Conservation (phyloP, 2,329 filamentous ascomycete species). For the Microdochium paspali region DNA sequence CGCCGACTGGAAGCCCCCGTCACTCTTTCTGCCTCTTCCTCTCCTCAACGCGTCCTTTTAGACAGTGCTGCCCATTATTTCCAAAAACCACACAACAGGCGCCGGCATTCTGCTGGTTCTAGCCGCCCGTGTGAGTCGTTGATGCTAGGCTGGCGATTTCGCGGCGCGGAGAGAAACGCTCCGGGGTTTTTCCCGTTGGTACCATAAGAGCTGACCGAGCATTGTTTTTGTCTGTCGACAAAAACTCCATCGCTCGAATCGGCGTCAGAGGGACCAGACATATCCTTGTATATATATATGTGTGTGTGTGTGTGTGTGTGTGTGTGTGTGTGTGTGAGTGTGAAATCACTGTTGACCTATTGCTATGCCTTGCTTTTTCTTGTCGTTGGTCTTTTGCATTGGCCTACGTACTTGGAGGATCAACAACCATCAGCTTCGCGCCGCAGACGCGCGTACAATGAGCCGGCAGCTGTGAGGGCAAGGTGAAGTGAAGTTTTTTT, state of each 20-base stretch:
- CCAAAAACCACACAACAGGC: slow-evolving; percentile 43
- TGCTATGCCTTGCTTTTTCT: too few species aligned
- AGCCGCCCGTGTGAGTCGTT: slow-evolving; percentile 42
- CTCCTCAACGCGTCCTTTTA: slow-evolving; percentile 62
- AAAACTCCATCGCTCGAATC: slow-evolving; percentile 52
- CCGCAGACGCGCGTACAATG: too few species aligned
- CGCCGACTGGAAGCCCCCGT: background rate
- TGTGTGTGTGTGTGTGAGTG: too few species aligned
- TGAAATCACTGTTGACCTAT: too few species aligned
- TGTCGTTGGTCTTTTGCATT: too few species aligned
- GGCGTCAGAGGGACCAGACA: slow-evolving; percentile 81
- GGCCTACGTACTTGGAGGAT: too few species aligned
- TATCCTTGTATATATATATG: slow-evolving; percentile 12
- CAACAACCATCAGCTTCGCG: too few species aligned
- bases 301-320: background rate
- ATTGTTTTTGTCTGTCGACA: slow-evolving; percentile 29
- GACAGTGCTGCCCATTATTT: slow-evolving; percentile 77
- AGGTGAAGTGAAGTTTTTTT: too few species aligned
- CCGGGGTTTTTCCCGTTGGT: slow-evolving; percentile 27
- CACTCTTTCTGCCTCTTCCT: slow-evolving; percentile 23
- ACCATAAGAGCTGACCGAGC: slow-evolving; percentile 68
- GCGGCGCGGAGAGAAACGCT: slow-evolving; percentile 29
- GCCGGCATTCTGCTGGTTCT: slow-evolving; percentile 58
- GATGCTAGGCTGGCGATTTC: slow-evolving; percentile 45
- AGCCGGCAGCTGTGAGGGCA: too few species aligned